Base-by-base conservation (phyloP, 768 basidiomycete species). In the Tylopilus sp. region DNA sequence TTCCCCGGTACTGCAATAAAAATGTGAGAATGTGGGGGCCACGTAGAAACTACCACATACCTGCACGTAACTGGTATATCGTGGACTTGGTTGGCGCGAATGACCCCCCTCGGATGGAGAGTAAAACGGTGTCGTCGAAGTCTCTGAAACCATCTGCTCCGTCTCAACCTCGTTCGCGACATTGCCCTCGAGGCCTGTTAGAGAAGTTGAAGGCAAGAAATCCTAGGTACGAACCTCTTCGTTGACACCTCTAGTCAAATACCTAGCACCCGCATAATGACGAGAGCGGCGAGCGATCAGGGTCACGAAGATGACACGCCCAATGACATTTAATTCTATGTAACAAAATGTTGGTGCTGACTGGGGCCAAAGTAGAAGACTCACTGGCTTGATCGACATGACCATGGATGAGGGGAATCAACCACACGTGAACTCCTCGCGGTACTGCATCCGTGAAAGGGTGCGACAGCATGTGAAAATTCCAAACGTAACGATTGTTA, bases 101-200 rank as follows among this genome's bases (percentile, higher is more conserved):
- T 68, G 72, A 34, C 60, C 68, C 9, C 60, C 69, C 19, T 65
- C 63, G 3, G 64, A 58, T 10, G 89, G 90, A 58, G 79, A 87
- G 65, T 93, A 92, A 66, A 97, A 95, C 0, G 93, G 84, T 0
- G 93, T 95, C 0, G 90, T 95, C 6, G 91, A 66, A 0, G 90
- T 88, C 64, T 96, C 94, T 9, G 87, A 89, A 0, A 96, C 92
- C 46, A 99, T 96, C 64, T 99, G 97, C 67, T 99, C 97, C 0
- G 94, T 97, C 72, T 99, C 97, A 2, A 99, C 97, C 69, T 98
- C 97, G 65, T 99, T 99, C 3, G 96, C 96, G 11, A 98, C 96
- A 65, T 95, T 92, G 4, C 97, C 97, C 93, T 97, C 56, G 38
- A 34, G 26, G 13, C 10, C 16, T 30, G 37, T 57, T 30, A 59